Conservation (phyloP, 352 stramenopile genomes). For the Discostella stelligera region DNA sequence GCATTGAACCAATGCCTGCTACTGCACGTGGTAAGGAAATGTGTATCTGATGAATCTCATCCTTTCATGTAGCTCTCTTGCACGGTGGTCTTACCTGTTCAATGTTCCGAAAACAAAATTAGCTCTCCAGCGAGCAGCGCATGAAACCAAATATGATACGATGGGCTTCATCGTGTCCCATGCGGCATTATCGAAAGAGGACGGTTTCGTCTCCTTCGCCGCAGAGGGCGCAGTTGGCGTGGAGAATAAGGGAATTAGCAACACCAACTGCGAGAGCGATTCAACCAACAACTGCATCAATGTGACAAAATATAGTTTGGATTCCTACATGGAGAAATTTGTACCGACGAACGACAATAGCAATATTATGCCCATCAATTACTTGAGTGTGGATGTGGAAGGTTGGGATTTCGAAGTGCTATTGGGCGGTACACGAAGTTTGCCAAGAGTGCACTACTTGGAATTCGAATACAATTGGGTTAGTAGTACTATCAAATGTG, state of each 20-base stretch:
- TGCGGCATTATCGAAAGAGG: conserved; percentile 33
- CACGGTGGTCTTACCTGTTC: too few relatives aligned
- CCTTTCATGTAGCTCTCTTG: too few relatives aligned
- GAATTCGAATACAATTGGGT: conserved; percentile 43
- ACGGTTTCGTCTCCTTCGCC: conserved; percentile 27
- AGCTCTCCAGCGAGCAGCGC: conserved; percentile 13
- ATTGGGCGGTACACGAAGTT: conserved; percentile 16
- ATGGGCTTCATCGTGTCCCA: conserved; percentile 42
- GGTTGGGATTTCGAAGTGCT: conserved; percentile 50
- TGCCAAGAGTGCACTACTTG: conserved; percentile 28
- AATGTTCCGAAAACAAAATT: conserved; percentile 17
- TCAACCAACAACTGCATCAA: conserved; percentile 26
- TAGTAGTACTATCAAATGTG: too few relatives aligned
- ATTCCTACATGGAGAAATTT: conserved; percentile 40
- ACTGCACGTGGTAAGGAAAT: too few relatives aligned
- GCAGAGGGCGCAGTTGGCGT: neutral
- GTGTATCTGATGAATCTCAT: too few relatives aligned
- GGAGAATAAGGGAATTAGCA: conserved; percentile 30
- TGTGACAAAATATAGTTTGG: conserved; percentile 42
- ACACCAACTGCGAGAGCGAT: conserved; percentile 11
- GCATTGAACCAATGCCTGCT: conserved; percentile 59
- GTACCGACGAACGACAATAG: neutral
- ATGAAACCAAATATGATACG: conserved; percentile 14
- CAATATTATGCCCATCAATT: conserved; percentile 27
- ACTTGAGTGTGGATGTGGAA: conserved; percentile 45